Percentiles rank a stretch among this genome's conserved stretches.
These are phyloP conservation scores for Acanthamoeba lenticulata DNA, from an alignment of 208 protist genomes.

Conservation along the genomic window DNA sequence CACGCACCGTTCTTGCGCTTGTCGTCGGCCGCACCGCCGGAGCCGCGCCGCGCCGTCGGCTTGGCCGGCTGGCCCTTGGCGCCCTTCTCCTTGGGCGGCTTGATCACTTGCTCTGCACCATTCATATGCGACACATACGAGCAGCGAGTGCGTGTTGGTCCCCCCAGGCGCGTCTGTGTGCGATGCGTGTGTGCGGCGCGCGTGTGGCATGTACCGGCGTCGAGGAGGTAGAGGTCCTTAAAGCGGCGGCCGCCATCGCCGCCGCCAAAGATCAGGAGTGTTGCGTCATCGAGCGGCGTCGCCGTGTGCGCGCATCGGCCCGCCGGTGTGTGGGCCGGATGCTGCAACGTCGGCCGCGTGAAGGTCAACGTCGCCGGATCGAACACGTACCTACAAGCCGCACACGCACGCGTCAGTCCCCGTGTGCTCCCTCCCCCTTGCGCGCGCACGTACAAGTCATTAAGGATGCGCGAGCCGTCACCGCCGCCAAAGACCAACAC, in stretches of 20 bases:
- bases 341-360: background rate
- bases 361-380: conserved; percentile 40
- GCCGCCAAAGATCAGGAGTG: conserved; percentile 35
- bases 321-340: background rate
- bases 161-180: background rate
- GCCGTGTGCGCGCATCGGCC: conserved; percentile 49
- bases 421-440: too few relatives aligned
- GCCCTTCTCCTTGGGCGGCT: conserved; percentile 36
- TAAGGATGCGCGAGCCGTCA: conserved; percentile 56
- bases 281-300: background rate
- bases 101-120: background rate
- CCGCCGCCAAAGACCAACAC: conserved; percentile 55
- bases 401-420: background rate
- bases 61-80: background rate
- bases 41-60: background rate
- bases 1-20: conserved; percentile 13
- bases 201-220: background rate
- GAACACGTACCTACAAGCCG: background rate
- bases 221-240: conserved; percentile 53
- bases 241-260: conserved; percentile 50
- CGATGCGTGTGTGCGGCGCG: background rate
- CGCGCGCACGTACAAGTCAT: conserved; percentile 13
- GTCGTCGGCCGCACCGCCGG: background rate
- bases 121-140: background rate
- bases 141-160: background rate